A percentile compares a stretch with the other conserved stretches of the same genome.
Evolutionary conservation across 2,329 filamentous ascomycete genomes (phyloP).

Genomic region (Calonectria hongkongensis): DNA sequence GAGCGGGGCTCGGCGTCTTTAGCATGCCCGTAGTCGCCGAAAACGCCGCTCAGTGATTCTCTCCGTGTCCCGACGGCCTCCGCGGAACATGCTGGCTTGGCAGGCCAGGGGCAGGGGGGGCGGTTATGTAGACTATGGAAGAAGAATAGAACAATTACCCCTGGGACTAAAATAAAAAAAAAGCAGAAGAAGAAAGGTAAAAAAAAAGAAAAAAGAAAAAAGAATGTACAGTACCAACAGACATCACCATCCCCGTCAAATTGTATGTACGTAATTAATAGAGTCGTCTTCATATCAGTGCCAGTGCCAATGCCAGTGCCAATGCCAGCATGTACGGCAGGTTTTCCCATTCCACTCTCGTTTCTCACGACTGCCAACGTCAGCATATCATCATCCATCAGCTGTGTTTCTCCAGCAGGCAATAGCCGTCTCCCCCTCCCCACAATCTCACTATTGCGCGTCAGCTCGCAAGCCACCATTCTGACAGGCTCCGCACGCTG

Average conservation of each 20-base stretch:
- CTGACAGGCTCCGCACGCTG: background rate
- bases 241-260: background rate
- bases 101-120: no score
- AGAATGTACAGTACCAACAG: background rate
- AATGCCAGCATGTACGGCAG: no score
- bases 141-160: background rate
- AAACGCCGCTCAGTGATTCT: background rate
- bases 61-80: conserved; percentile 17
- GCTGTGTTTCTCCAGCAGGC: background rate
- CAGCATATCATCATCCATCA: background rate
- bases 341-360: background rate
- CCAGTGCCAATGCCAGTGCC: no score
- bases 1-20: conserved; percentile 19
- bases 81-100: conserved; percentile 11
- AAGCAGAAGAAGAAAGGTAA: background rate
- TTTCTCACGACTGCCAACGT: conserved; percentile 14
- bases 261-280: background rate
- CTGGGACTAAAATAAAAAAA: background rate
- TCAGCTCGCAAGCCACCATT: conserved; percentile 5
- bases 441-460: conserved; percentile 2
- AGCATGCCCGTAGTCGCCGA: background rate
- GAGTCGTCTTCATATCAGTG: background rate
- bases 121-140: background rate
- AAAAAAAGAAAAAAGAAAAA: background rate
- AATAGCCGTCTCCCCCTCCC: background rate